Conservation (phyloP, 73 alveolate genomes). For the Durusdinium trenchii region DNA sequence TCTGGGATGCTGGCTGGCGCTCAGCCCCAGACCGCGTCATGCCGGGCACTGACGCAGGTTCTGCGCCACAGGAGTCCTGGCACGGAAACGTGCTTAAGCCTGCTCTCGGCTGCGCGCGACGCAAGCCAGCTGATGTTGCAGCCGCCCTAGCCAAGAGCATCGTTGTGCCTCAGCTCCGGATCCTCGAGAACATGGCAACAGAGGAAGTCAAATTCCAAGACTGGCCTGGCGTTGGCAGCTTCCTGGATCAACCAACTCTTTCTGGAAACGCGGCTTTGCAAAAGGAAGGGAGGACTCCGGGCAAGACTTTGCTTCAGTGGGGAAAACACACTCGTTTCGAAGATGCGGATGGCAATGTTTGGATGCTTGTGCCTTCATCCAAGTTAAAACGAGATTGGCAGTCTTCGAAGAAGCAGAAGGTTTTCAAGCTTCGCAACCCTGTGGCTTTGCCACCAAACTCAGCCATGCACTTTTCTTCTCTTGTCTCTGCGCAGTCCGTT, state of each 20-base stretch:
- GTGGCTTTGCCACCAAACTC: neutral
- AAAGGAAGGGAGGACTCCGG: neutral
- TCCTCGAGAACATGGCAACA: neutral
- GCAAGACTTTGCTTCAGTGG: neutral
- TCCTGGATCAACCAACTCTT: neutral
- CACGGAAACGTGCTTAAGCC: neutral
- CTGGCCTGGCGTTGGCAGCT: neutral
- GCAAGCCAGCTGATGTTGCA: neutral
- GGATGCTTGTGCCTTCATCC: conserved; percentile 54
- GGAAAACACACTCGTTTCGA: neutral
- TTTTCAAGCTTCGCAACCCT: neutral
- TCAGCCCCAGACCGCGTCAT: neutral
- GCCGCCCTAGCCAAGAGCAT: neutral
- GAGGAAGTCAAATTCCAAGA: neutral
- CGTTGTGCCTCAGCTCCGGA: neutral
- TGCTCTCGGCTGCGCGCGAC: neutral
- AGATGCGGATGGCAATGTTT: neutral
- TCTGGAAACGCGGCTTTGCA: neutral
- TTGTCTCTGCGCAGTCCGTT: neutral
- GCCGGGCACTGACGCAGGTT: neutral
- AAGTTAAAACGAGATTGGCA: neutral
- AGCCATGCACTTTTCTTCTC: neutral
- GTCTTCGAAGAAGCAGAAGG: neutral
- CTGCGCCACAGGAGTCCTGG: neutral
- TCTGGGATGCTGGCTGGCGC: conserved; percentile 4